Evolutionary conservation across 2,329 filamentous ascomycete species (phyloP).

Genomic region (Metarhizium brunneum): DNA sequence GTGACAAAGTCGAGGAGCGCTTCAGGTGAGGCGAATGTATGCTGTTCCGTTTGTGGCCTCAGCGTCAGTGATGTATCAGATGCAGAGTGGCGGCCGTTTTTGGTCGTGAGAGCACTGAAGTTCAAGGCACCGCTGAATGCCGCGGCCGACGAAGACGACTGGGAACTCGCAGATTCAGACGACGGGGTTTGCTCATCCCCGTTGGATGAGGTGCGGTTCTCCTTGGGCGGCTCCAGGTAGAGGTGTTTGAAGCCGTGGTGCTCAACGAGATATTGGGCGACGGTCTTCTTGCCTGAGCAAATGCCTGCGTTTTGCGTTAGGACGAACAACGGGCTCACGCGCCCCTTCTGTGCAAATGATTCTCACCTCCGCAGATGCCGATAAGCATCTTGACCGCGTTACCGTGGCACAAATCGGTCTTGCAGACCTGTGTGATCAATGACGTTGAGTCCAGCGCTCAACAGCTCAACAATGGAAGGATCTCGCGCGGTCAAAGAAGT

Average conservation of each 20-base stretch:
- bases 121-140: conserved; percentile 15
- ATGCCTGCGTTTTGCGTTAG: conserved; percentile 50
- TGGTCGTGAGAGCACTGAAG: conserved; percentile 18
- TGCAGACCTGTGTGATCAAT: background rate
- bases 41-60: conserved; percentile 11
- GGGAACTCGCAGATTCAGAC: conserved; percentile 6
- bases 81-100: conserved; percentile 14
- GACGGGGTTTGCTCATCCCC: background rate
- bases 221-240: conserved; percentile 34
- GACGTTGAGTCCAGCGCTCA: background rate
- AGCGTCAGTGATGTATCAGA: conserved; percentile 18
- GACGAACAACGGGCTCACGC: background rate
- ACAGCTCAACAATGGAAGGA: background rate
- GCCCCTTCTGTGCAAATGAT: background rate
- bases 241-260: conserved; percentile 75
- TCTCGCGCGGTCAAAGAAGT: background rate
- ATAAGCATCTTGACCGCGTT: conserved; percentile 56
- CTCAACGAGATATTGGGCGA: conserved; percentile 78
- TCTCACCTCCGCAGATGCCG: conserved; percentile 63
- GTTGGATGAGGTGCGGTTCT: background rate
- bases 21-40: conserved; percentile 51
- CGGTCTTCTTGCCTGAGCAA: conserved; percentile 84
- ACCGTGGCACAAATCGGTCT: background rate
- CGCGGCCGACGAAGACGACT: conserved; percentile 6
- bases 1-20: conserved; percentile 79